Conservation (phyloP, 495 filamentous ascomycete genomes). For the Parathielavia appendiculata region DNA sequence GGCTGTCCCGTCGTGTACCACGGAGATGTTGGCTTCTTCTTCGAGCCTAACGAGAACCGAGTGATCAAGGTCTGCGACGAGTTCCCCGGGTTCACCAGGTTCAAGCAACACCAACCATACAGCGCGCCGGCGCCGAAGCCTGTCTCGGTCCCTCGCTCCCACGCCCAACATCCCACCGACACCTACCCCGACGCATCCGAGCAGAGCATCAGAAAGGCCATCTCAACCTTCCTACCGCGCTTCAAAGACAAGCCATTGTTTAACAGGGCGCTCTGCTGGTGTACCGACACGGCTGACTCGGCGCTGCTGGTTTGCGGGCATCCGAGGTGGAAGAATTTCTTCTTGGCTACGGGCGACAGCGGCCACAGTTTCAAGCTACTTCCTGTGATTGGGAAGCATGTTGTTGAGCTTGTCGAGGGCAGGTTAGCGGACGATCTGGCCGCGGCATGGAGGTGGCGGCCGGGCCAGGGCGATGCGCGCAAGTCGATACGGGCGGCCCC, state of each 20-base stretch:
- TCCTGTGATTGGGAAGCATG: neutral
- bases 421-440: neutral
- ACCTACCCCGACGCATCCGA: conserved; percentile 1
- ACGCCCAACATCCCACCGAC: neutral
- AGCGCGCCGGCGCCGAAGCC: neutral
- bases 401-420: neutral
- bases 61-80: neutral
- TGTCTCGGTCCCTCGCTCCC: neutral
- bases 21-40: conserved; percentile 1
- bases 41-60: neutral
- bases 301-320: neutral
- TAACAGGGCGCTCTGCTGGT: neutral
- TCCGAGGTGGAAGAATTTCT: neutral
- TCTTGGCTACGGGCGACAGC: neutral
- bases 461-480: neutral
- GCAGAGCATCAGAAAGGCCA: neutral
- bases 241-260: neutral
- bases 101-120: conserved; percentile 1
- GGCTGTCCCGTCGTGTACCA: neutral
- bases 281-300: neutral
- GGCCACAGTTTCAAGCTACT: neutral
- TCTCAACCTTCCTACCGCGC: neutral
- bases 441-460: conserved; percentile 1
- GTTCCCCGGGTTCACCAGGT: neutral
- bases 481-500: neutral